Conservation (phyloP, 1,139 yeast genomes). For the Candida smagusa region DNA sequence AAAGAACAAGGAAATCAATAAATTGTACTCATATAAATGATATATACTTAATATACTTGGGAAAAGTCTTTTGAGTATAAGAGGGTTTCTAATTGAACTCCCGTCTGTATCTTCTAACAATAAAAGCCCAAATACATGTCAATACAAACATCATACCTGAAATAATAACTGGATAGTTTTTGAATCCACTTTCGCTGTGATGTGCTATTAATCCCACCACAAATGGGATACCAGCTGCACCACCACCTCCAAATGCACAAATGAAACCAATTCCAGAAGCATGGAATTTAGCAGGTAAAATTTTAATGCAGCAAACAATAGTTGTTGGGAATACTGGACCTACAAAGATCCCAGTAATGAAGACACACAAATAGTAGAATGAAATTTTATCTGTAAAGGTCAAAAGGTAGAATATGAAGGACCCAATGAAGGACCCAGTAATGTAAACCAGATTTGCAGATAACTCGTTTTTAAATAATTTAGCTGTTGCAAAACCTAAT, state of each 20-base stretch:
- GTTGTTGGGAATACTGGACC: constrained; percentile 85
- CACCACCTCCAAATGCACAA: constrained; percentile 72
- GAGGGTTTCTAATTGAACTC: background rate
- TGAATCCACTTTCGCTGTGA: constrained; percentile 31
- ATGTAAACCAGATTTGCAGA: constrained; percentile 46
- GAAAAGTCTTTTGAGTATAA: too few relatives aligned
- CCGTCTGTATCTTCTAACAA: constrained; percentile 18
- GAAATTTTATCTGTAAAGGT: constrained; percentile 16
- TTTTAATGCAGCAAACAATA: constrained; percentile 59
- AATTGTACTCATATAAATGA: background rate
- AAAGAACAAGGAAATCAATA: constrained; percentile 29
- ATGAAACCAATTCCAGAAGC: constrained; percentile 72
- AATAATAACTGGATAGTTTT: constrained; percentile 32
- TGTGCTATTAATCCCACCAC: constrained; percentile 51
- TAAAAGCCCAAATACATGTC: constrained; percentile 25
- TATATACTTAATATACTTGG: too few relatives aligned
- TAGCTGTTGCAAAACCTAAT: constrained; percentile 60
- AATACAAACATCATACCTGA: constrained; percentile 25
- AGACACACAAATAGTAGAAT: constrained; percentile 38
- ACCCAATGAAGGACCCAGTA: constrained; percentile 27
- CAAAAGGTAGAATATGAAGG: constrained; percentile 28
- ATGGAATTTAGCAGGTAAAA: constrained; percentile 60
- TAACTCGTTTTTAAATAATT: constrained; percentile 41
- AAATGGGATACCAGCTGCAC: constrained; percentile 72
- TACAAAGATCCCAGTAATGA: constrained; percentile 60